A percentile compares a stretch with the other conserved stretches of the same genome.
These are phyloP conservation scores for Colletotrichum sublineola DNA, from an alignment of 2,329 filamentous ascomycete species.

Conservation along the genomic window DNA sequence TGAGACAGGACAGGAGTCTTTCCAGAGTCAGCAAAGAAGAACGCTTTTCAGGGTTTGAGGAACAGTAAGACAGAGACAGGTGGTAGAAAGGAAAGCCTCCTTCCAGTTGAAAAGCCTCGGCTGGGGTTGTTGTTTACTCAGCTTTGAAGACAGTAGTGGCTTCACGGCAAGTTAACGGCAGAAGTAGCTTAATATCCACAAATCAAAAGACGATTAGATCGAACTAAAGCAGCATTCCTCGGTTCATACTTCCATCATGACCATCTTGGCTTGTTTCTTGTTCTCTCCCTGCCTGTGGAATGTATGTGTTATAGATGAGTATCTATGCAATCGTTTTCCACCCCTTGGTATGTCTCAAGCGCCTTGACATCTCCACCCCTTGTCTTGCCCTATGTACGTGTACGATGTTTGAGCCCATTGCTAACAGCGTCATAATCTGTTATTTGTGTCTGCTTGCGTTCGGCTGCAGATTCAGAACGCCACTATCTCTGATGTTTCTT, in stretches of 20 bases:
- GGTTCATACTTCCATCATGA: not conserved
- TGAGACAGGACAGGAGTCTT: slow-evolving; percentile 16
- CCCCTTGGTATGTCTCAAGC: not conserved
- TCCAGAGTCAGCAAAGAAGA: not conserved
- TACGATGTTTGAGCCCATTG: not conserved
- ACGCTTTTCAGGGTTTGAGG: slow-evolving; percentile 1
- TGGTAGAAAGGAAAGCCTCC: not conserved
- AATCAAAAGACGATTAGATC: slow-evolving; percentile 20
- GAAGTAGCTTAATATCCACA: slow-evolving; percentile 38
- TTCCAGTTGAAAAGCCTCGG: slow-evolving; percentile 12
- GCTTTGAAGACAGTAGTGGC: slow-evolving; percentile 26
- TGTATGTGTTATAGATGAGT: not conserved
- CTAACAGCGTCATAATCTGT: not conserved
- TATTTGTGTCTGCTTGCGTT: slow-evolving; percentile 18
- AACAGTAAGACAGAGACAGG: not conserved
- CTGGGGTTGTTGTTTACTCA: slow-evolving; percentile 16
- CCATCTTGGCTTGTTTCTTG: not conserved
- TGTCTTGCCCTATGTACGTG: not conserved
- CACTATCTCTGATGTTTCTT: not conserved
- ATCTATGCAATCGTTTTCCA: not conserved
- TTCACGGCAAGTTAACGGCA: slow-evolving; percentile 14
- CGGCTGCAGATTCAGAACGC: not conserved
- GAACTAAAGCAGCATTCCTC: slow-evolving; percentile 1
- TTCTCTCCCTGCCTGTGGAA: not conserved
- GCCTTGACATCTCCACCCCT: no score